phyloP scores from a whole-genome alignment of 164 flowering plant species.

The Magnolia officinalis region DNA sequence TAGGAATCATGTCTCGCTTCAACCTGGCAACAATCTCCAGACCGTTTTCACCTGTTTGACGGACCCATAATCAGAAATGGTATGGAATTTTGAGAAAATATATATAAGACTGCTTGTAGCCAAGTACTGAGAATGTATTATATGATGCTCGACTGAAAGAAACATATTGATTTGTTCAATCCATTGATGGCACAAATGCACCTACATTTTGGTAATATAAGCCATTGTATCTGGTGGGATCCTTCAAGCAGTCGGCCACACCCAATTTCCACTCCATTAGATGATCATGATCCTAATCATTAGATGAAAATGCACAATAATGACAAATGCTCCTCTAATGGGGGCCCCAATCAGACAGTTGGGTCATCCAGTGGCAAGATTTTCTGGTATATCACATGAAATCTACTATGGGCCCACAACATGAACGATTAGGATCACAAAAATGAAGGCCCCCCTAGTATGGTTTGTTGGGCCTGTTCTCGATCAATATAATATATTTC shows the following conservation, averaged over 20 bases:
- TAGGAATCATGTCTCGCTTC: conserved; percentile 79
- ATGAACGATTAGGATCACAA: too few species aligned
- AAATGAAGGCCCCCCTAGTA: too few species aligned
- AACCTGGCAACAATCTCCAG: conserved; percentile 66
- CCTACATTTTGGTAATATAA: too few species aligned
- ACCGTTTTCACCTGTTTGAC: conserved; percentile 39
- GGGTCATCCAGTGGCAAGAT: background rate
- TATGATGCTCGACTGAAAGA: too few species aligned
- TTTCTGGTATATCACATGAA: too few species aligned
- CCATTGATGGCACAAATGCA: too few species aligned
- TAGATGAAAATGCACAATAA: background rate
- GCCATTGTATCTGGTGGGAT: too few species aligned
- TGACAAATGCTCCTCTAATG: background rate
- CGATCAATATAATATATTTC: background rate
- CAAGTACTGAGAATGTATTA: background rate
- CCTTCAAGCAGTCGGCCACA: too few species aligned
- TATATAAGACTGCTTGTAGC: background rate
- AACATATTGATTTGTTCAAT: too few species aligned
- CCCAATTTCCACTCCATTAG: background rate
- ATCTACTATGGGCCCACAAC: too few species aligned
- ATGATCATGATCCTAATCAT: background rate
- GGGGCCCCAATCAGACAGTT: background rate
- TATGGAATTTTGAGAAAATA: background rate
- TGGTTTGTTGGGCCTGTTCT: background rate
- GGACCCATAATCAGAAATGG: background rate